Conservation (phyloP, 2,329 filamentous ascomycete species). For the Alternaria gansuensis region DNA sequence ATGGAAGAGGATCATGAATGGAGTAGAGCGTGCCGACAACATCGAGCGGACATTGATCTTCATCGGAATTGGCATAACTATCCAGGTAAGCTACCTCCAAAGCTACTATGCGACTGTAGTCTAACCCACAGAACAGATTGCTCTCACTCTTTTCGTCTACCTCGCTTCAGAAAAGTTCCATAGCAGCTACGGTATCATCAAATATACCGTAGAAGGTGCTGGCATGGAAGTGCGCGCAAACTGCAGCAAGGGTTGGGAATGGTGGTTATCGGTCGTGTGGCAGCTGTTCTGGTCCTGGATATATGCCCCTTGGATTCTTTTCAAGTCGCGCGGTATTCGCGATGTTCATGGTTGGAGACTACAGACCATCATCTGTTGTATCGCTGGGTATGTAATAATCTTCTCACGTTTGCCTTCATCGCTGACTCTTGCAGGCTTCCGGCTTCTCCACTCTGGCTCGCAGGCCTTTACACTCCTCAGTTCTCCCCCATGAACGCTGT, state of each 20-base stretch:
- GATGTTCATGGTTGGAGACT: slow-evolving; percentile 48
- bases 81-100: slow-evolving; percentile 34
- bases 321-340: slow-evolving; percentile 45
- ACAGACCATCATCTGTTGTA: slow-evolving; percentile 47
- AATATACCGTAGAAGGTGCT: slow-evolving; percentile 41
- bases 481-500: slow-evolving; percentile 39
- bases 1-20: slow-evolving; percentile 35
- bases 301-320: slow-evolving; percentile 48
- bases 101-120: not conserved
- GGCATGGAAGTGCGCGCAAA: slow-evolving; percentile 34
- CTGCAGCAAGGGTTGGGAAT: slow-evolving; percentile 50
- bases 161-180: slow-evolving; percentile 49
- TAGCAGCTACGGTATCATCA: slow-evolving; percentile 42
- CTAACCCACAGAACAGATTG: slow-evolving; percentile 23
- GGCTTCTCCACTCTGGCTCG: slow-evolving; percentile 48
- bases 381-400: slow-evolving; percentile 39
- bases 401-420: not conserved
- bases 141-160: slow-evolving; percentile 43
- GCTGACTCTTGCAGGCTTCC: slow-evolving; percentile 37
- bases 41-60: slow-evolving; percentile 40
- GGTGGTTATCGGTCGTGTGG: slow-evolving; percentile 51
- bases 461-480: slow-evolving; percentile 43
- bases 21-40: slow-evolving; percentile 37
- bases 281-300: slow-evolving; percentile 52
- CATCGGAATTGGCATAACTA: slow-evolving; percentile 40